phyloP scores from a whole-genome alignment of 495 filamentous ascomycete genomes.

The Staphylotrichum tortipilum region DNA sequence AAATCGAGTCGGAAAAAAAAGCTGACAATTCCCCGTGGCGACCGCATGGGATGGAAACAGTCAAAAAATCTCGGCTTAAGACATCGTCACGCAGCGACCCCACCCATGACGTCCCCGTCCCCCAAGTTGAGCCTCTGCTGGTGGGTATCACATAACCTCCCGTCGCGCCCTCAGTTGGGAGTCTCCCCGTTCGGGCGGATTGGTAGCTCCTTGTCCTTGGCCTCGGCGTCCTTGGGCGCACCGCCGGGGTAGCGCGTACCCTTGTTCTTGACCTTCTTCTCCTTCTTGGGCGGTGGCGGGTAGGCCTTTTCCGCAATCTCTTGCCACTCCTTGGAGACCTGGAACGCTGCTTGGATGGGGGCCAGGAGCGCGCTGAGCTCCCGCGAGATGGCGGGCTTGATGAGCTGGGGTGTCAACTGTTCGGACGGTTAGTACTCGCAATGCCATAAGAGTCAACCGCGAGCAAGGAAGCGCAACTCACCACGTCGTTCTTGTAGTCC shows the following conservation, averaged over 20 bases:
- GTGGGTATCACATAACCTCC: background rate
- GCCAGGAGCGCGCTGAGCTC: constrained; percentile 63
- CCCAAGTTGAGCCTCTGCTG: background rate
- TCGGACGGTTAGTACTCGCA: constrained; percentile 9
- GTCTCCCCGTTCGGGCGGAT: constrained; percentile 9
- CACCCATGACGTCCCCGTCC: background rate
- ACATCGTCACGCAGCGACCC: background rate
- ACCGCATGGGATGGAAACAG: too few relatives aligned
- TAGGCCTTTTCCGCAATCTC: constrained; percentile 63
- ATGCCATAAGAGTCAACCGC: background rate
- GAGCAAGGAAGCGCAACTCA: constrained; percentile 43
- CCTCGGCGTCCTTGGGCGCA: constrained; percentile 2
- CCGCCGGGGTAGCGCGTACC: constrained; percentile 50
- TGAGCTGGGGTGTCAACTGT: constrained; percentile 71
- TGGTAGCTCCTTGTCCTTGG: constrained; percentile 4
- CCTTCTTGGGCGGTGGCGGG: constrained; percentile 17
- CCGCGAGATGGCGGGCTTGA: constrained; percentile 67
- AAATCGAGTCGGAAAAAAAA: too few relatives aligned
- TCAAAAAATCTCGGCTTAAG: too few relatives aligned
- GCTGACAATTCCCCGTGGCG: too few relatives aligned
- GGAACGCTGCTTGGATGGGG: constrained; percentile 65
- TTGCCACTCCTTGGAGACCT: constrained; percentile 69
- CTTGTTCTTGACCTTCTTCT: constrained; percentile 46
- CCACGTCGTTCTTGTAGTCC: constrained; percentile 73
- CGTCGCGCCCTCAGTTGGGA: background rate